A percentile compares a stretch with the other conserved stretches of the same genome.
Conservation (phyloP, 2,329 filamentous ascomycete species). For the Phoma sp. region DNA sequence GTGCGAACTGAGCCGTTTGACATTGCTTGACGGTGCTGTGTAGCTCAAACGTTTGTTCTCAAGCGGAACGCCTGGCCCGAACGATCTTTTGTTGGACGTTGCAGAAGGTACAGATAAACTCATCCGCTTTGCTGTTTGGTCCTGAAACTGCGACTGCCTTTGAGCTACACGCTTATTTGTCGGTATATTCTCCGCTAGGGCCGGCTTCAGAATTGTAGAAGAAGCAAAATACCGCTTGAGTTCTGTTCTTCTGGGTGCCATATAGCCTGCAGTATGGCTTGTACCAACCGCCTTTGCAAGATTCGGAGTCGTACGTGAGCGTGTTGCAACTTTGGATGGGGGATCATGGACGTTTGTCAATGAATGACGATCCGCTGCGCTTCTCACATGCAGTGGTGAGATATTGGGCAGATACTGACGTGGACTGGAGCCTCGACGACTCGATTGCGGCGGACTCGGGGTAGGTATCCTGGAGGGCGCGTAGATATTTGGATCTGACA, state of each 20-base stretch:
- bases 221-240: constrained; percentile 17
- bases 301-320: constrained; percentile 42
- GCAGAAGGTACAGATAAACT: constrained; percentile 23
- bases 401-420: constrained; percentile 30
- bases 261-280: constrained; percentile 18
- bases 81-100: constrained; percentile 23
- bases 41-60: constrained; percentile 25
- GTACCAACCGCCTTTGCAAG: constrained; percentile 25
- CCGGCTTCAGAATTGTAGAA: constrained; percentile 15
- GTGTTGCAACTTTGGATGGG: constrained; percentile 24
- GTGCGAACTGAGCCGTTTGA: constrained; percentile 28
- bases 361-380: constrained; percentile 23
- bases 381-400: constrained; percentile 26
- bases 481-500: constrained; percentile 13
- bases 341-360: constrained; percentile 17
- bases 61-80: constrained; percentile 18
- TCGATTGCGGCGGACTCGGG: constrained; percentile 30
- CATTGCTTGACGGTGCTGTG: constrained; percentile 21
- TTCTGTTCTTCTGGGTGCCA: constrained; percentile 27
- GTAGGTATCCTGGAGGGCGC: constrained; percentile 38
- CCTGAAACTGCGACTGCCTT: constrained; percentile 28
- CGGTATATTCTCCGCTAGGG: constrained; percentile 34
- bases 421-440: constrained; percentile 33
- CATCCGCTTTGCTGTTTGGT: constrained; percentile 25
- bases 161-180: constrained; percentile 20